These are phyloP conservation scores for Pyracantha coccinea DNA, from an alignment of 331 rosid genomes.

Conservation along the genomic window DNA sequence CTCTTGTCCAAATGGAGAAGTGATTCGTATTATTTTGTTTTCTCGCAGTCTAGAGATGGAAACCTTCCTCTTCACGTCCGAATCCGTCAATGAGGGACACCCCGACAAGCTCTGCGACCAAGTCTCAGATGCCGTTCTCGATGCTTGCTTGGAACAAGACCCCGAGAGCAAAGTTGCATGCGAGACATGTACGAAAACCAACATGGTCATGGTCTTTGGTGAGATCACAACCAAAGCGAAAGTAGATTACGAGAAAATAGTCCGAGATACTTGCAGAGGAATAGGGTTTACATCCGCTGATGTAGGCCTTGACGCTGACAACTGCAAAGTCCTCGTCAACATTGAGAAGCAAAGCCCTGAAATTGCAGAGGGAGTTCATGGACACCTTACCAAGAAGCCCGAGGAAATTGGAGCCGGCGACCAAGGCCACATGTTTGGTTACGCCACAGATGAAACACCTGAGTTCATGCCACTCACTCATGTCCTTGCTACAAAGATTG, in stretches of 20 bases:
- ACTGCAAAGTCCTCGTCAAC: constrained; percentile 81
- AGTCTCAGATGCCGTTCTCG: constrained; percentile 81
- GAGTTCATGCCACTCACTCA: constrained; percentile 92
- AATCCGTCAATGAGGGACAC: constrained; percentile 91
- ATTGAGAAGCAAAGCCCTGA: constrained; percentile 91
- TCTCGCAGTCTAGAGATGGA: constrained; percentile 44
- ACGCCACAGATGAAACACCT: constrained; percentile 84
- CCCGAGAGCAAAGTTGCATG: constrained; percentile 83
- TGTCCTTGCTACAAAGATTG: constrained; percentile 81
- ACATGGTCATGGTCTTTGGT: constrained; percentile 94
- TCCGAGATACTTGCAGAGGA: constrained; percentile 77
- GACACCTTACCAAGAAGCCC: constrained; percentile 71
- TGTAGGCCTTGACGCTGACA: constrained; percentile 85
- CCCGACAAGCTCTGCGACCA: constrained; percentile 95
- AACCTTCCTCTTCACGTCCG: constrained; percentile 78
- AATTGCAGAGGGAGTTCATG: constrained; percentile 89
- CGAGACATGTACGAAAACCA: constrained; percentile 78
- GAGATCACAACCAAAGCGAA: constrained; percentile 87
- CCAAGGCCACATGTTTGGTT: constrained; percentile 94
- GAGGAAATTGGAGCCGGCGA: constrained; percentile 95
- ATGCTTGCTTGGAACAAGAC: constrained; percentile 86
- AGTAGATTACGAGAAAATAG: constrained; percentile 83
- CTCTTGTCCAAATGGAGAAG: not conserved
- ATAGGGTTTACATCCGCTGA: constrained; percentile 71
- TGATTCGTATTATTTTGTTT: not conserved